A percentile compares a stretch with the other conserved stretches of the same genome.
Evolutionary conservation across 192 early-diverging fungal species (phyloP).

Genomic region (Cladochytrium replicatum): DNA sequence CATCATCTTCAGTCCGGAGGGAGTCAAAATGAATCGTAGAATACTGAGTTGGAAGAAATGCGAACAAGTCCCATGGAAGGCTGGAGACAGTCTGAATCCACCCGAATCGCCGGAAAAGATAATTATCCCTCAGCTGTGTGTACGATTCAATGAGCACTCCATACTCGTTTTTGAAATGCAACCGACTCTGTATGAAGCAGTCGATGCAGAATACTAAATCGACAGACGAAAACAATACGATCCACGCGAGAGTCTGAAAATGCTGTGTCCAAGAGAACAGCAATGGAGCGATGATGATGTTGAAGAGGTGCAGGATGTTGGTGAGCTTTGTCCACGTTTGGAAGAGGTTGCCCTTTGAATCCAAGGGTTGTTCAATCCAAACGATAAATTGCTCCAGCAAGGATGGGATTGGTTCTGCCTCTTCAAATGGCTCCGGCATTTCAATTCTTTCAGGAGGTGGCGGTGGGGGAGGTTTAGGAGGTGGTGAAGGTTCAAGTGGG

Average conservation of each 20-base stretch:
- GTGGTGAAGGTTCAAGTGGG: too few relatives aligned
- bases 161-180: conserved; percentile 18
- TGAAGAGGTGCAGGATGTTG: conserved; percentile 10
- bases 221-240: conserved; percentile 6
- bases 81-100: conserved; percentile 5
- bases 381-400: too few relatives aligned
- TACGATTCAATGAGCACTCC: conserved; percentile 7
- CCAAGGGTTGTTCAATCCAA: too few relatives aligned
- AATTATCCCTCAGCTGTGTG: conserved; percentile 3
- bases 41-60: too few relatives aligned
- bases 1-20: too few relatives aligned
- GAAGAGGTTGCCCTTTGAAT: too few relatives aligned
- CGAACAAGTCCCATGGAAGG: conserved; percentile 14
- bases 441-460: too few relatives aligned
- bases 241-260: conserved; percentile 7
- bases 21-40: too few relatives aligned
- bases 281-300: conserved; percentile 13
- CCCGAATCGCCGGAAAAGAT: conserved; percentile 9
- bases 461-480: too few relatives aligned
- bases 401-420: too few relatives aligned
- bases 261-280: conserved; percentile 19
- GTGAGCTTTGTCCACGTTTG: conserved; percentile 6
- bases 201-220: conserved; percentile 14
- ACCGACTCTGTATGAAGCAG: conserved; percentile 9
- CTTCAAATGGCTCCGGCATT: too few relatives aligned